These are phyloP conservation scores for Suhomyces canberraensis DNA, from an alignment of 805 yeast species.

Conservation along the genomic window DNA sequence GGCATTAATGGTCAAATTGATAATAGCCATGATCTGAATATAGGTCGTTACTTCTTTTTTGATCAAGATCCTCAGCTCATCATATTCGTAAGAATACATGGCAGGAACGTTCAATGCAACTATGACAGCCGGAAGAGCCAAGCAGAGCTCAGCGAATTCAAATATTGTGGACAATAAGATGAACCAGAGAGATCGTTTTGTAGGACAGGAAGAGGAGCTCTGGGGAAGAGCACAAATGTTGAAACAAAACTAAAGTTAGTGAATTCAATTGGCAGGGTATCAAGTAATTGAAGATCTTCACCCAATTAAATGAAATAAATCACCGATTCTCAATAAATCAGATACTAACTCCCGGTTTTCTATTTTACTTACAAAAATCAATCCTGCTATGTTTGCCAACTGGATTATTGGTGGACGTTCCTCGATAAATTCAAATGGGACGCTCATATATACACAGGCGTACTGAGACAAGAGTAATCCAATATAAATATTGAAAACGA, in stretches of 20 bases:
- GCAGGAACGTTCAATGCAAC: constrained; percentile 17
- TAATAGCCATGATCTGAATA: constrained; percentile 20
- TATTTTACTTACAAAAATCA: too few relatives aligned
- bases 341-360: too few relatives aligned
- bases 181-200: background rate
- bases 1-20: constrained; percentile 1
- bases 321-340: too few relatives aligned
- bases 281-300: too few relatives aligned
- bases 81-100: constrained; percentile 27
- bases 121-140: constrained; percentile 16
- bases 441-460: constrained; percentile 23
- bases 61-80: constrained; percentile 10
- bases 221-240: constrained; percentile 21
- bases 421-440: constrained; percentile 34
- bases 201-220: constrained; percentile 17
- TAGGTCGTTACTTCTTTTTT: constrained; percentile 28
- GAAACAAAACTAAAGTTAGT: constrained; percentile 14
- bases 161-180: background rate
- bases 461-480: constrained; percentile 26
- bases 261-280: background rate
- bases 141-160: constrained; percentile 11
- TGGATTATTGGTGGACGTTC: constrained; percentile 29
- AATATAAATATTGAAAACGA: constrained; percentile 17
- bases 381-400: too few relatives aligned
- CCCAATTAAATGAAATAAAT: too few relatives aligned